Percentiles rank a stretch among this genome's conserved stretches.
These are phyloP conservation scores for Schrenkiella parvula DNA, from an alignment of 345 rosid genomes.

Conservation along the genomic window DNA sequence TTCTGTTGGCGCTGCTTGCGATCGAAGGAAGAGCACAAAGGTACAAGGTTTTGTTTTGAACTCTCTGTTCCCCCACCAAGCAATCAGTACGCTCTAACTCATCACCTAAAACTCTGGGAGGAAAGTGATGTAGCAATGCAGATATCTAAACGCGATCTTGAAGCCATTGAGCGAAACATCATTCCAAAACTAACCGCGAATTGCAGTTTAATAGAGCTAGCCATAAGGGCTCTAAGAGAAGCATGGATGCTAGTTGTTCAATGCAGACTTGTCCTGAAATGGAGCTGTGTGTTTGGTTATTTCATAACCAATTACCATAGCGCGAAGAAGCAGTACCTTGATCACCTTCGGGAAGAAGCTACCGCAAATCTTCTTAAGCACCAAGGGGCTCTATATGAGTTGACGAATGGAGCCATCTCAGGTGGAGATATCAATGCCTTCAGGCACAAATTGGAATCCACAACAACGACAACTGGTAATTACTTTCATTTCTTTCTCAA, in stretches of 20 bases:
- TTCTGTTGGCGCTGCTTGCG: conserved; percentile 15
- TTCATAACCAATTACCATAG: neutral
- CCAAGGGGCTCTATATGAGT: neutral
- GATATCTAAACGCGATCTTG: neutral
- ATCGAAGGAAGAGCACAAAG: neutral
- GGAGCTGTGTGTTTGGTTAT: conserved; percentile 6
- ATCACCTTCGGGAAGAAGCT: neutral
- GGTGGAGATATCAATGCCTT: neutral
- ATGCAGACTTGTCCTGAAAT: conserved; percentile 12
- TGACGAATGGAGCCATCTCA: neutral
- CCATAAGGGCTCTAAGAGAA: neutral
- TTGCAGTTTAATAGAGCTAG: neutral
- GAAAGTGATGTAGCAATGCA: neutral
- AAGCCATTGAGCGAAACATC: neutral
- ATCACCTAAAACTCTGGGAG: neutral
- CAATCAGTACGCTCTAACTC: neutral
- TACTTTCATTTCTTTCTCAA: neutral
- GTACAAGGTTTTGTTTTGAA: neutral
- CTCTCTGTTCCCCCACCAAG: neutral
- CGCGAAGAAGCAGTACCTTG: conserved; percentile 1
- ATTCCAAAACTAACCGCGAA: neutral
- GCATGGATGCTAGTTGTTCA: neutral
- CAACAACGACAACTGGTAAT: neutral
- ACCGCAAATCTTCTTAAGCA: neutral
- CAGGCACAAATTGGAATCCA: neutral